Base-by-base conservation (phyloP, 2,329 filamentous ascomycete species). In the Neopestalotiopsis clavispora region DNA sequence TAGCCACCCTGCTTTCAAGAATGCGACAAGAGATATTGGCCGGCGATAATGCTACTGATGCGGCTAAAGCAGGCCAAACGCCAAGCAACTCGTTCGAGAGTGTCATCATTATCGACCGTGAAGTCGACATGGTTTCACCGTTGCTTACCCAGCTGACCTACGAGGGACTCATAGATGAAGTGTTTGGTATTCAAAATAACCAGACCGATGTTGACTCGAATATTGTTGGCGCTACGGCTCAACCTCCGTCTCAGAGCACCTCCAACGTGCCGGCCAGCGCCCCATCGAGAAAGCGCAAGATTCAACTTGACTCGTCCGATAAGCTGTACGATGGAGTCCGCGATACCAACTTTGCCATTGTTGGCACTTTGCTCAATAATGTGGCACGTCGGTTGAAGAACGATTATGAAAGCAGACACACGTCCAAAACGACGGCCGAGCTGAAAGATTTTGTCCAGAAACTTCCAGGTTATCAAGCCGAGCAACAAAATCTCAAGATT, bases 111-210 rank as follows among this genome's bases (percentile, higher is more conserved):
- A 94, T 99, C 67, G 96, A 99, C 80, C 92, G 96, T 64, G 95
- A 98, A 78, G 92, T 97, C 67, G 96, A 99, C 79, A 94, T 96
- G 75, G 94, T 95, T 17, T 98, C 96, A 1, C 92, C 93, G 0
- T 86, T 99, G 17, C 90, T 99, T 67, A 98, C 95, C 0, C 96
- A 99, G 78, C 84, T 99, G 71, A 99, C 96, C 1, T 99, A 99
- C 76, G 95, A 99, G 81, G 96, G 96, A 3, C 85, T 99, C 32
- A 92, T 99, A 67, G 97, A 99, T 76, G 96, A 99, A 78, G 87
- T 96, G 17, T 97, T 97, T 77, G 91, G 92, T 40, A 97, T 99
- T 70, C 90, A 93, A 72, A 92, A 98, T 77, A 98, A 97, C 76
- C 94, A 97, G 78, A 91, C 94, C 49, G 96, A 98, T 77, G 90